Evolutionary conservation across 805 yeast genomes (phyloP).

Genomic region (Candida sithepensis): DNA sequence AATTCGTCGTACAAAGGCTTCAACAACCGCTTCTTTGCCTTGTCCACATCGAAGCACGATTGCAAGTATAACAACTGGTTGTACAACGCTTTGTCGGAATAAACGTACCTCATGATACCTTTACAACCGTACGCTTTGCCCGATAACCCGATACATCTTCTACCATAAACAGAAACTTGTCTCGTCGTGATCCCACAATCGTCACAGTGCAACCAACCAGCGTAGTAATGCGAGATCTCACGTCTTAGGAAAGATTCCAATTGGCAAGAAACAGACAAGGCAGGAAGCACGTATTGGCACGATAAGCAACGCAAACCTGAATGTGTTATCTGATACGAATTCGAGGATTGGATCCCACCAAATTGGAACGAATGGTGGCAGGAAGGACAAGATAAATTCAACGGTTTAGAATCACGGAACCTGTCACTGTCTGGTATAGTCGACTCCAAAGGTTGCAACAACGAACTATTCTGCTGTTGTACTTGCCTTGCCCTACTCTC

Average conservation of each 20-base stretch:
- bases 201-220: slow-evolving; percentile 84
- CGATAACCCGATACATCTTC: slow-evolving; percentile 67
- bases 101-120: slow-evolving; percentile 77
- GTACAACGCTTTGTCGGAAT: slow-evolving; percentile 76
- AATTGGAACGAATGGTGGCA: slow-evolving; percentile 62
- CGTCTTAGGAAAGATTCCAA: slow-evolving; percentile 68
- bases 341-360: slow-evolving; percentile 70
- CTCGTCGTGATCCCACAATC: slow-evolving; percentile 83
- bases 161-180: slow-evolving; percentile 86
- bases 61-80: slow-evolving; percentile 80
- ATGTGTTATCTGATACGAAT: slow-evolving; percentile 55
- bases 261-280: slow-evolving; percentile 62
- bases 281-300: slow-evolving; percentile 52
- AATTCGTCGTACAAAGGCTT: slow-evolving; percentile 45
- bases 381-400: slow-evolving; percentile 52
- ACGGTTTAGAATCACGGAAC: slow-evolving; percentile 58
- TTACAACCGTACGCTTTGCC: slow-evolving; percentile 65
- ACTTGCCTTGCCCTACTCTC: slow-evolving; percentile 42
- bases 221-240: slow-evolving; percentile 73
- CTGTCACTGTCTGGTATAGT: slow-evolving; percentile 79
- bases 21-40: slow-evolving; percentile 56
- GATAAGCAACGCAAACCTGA: slow-evolving; percentile 68
- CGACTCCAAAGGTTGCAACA: slow-evolving; percentile 73
- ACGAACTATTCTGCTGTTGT: slow-evolving; percentile 33
- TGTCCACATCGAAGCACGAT: slow-evolving; percentile 76